A percentile compares a stretch with the other conserved stretches of the same genome.
These are phyloP conservation scores for Coprinellus micaceus DNA, from an alignment of 768 basidiomycete genomes.

Conservation along the genomic window DNA sequence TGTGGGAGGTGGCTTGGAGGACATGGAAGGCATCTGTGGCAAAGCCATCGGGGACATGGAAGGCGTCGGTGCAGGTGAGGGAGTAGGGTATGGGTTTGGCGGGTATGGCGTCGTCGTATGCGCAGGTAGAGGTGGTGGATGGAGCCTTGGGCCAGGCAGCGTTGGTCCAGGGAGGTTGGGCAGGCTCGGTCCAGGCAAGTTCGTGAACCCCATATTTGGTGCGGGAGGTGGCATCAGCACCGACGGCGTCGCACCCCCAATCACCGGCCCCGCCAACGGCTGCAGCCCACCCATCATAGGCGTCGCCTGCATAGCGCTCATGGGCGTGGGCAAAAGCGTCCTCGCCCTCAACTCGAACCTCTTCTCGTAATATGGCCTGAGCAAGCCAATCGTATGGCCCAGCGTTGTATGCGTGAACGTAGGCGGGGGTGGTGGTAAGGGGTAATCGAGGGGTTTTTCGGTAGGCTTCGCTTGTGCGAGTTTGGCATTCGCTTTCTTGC, in stretches of 20 bases:
- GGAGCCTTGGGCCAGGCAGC: slow-evolving; percentile 13
- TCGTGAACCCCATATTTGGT: too few relatives aligned
- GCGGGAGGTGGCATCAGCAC: too few relatives aligned
- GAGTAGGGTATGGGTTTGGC: slow-evolving; percentile 16
- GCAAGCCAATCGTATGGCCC: slow-evolving; percentile 80
- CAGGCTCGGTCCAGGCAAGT: neutral
- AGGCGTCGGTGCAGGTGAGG: neutral
- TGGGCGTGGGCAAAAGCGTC: slow-evolving; percentile 8
- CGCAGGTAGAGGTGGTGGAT: slow-evolving; percentile 1
- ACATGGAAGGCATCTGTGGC: neutral
- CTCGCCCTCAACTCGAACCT: slow-evolving; percentile 46
- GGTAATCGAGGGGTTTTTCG: slow-evolving; percentile 80
- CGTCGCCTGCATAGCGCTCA: slow-evolving; percentile 17
- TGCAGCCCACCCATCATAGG: neutral
- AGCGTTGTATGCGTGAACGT: slow-evolving; percentile 62
- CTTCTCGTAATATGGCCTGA: slow-evolving; percentile 68
- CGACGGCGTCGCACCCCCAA: too few relatives aligned
- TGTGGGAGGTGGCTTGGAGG: too few relatives aligned
- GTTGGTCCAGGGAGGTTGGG: neutral
- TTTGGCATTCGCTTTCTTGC: slow-evolving; percentile 51
- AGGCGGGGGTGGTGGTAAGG: slow-evolving; percentile 79
- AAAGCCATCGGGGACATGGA: neutral
- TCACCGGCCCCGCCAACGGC: too few relatives aligned
- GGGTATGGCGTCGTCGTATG: slow-evolving; percentile 12
- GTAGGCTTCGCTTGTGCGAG: slow-evolving; percentile 39